phyloP scores from a whole-genome alignment of 306 rosid genomes.

The Quercus berberidifolia region DNA sequence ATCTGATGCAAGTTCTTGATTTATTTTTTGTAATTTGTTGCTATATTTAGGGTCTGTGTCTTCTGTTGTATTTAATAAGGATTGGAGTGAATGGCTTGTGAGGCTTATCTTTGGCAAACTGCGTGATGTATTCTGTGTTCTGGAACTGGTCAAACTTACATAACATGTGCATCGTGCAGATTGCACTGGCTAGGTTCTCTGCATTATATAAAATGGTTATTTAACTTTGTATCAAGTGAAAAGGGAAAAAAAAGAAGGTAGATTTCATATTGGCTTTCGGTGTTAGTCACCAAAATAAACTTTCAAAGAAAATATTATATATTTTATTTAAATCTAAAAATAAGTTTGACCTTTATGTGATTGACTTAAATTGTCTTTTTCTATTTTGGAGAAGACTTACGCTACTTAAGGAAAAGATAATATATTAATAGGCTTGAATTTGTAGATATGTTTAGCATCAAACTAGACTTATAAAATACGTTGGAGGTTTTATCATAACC shows the following conservation, averaged over 20 bases:
- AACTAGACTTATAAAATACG: not conserved
- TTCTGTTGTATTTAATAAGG: not conserved
- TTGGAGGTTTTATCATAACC: not conserved
- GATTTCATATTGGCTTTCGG: not conserved
- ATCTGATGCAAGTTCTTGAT: conserved; percentile 10
- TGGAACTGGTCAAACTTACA: conserved; percentile 17
- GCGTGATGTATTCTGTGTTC: conserved; percentile 12
- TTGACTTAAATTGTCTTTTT: not conserved
- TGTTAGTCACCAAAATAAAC: not conserved
- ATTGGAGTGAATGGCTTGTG: not conserved
- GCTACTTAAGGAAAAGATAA: not conserved
- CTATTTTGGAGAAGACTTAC: not conserved
- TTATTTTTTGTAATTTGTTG: not conserved
- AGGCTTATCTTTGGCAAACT: not conserved
- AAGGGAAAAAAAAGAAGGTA: not conserved
- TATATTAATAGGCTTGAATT: not conserved
- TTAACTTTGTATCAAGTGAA: not conserved
- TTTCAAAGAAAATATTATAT: not conserved
- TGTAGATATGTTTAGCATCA: not conserved
- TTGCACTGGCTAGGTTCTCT: conserved; percentile 15
- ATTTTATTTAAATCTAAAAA: too few species aligned
- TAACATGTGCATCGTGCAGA: not conserved
- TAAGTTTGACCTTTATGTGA: not conserved
- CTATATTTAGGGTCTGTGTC: not conserved
- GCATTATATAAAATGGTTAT: not conserved